phyloP scores from a whole-genome alignment of 2,329 filamentous ascomycete species.

The Calonectria multiphialidica region DNA sequence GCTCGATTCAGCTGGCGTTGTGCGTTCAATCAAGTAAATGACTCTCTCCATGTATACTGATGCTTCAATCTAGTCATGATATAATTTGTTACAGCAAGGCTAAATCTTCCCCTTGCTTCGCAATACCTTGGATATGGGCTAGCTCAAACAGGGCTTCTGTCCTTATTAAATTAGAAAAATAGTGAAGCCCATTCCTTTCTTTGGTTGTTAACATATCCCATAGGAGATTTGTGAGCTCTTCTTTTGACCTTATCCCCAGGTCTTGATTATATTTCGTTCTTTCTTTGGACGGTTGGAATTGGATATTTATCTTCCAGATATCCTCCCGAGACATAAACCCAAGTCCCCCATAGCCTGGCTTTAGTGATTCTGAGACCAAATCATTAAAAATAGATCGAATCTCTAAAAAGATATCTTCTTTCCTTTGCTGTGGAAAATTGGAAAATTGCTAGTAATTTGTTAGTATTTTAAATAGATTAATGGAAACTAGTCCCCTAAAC shows the following conservation, averaged over 20 bases:
- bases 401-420: neutral
- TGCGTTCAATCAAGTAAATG: too few relatives aligned
- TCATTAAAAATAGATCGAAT: neutral
- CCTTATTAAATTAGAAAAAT: too few relatives aligned
- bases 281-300: neutral
- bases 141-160: too few relatives aligned
- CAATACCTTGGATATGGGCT: too few relatives aligned
- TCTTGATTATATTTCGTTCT: neutral
- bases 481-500: too few relatives aligned
- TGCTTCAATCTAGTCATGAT: too few relatives aligned
- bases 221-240: neutral
- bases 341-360: neutral
- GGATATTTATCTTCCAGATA: neutral
- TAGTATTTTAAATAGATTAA: neutral
- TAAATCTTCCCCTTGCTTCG: too few relatives aligned
- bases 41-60: too few relatives aligned
- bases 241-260: neutral
- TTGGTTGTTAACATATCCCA: neutral
- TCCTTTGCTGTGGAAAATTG: neutral
- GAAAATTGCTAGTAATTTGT: neutral
- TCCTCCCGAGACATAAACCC: neutral
- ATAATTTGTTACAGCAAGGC: too few relatives aligned
- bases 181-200: neutral
- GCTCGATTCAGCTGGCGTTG: too few relatives aligned
- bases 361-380: neutral